Percentiles rank a stretch among this genome's conserved stretches.
phyloP scores from a whole-genome alignment of 2,329 filamentous ascomycete genomes.

The Fusarium nygamai region DNA sequence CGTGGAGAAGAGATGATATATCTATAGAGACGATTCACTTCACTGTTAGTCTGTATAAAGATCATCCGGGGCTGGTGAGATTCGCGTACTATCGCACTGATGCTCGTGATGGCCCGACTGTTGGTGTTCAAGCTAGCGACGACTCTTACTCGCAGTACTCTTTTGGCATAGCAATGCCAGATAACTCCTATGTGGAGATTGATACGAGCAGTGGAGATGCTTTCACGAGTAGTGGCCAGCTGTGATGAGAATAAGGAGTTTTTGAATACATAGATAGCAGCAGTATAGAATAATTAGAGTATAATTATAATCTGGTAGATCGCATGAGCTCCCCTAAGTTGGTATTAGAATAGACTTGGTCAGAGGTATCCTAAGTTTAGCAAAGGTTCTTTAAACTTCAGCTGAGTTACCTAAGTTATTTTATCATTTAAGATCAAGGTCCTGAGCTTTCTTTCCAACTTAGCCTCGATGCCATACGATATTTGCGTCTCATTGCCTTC shows the following conservation, averaged over 20 bases:
- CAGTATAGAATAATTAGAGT: background rate
- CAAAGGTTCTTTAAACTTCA: background rate
- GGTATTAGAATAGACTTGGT: no score
- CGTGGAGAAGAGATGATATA: no score
- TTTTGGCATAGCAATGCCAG: fast-evolving
- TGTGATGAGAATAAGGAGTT: background rate
- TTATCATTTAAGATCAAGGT: background rate
- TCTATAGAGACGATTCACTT: fast-evolving
- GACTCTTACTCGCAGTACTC: background rate
- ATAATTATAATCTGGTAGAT: no score
- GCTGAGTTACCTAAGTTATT: background rate
- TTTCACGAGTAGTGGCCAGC: fast-evolving
- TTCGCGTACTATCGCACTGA: background rate
- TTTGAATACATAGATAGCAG: fast-evolving
- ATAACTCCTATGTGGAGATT: background rate
- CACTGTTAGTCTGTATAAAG: background rate
- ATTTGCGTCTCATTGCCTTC: background rate
- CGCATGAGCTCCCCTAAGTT: no score
- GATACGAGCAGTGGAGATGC: background rate
- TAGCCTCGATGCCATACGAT: background rate
- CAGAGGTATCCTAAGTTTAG: no score
- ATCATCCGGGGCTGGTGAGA: background rate
- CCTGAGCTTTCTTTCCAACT: background rate
- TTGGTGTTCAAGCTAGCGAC: background rate
- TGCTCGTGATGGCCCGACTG: fast-evolving